These are phyloP conservation scores for Yamadazyma dendronema DNA, from an alignment of 1,139 yeast genomes.

Conservation along the genomic window DNA sequence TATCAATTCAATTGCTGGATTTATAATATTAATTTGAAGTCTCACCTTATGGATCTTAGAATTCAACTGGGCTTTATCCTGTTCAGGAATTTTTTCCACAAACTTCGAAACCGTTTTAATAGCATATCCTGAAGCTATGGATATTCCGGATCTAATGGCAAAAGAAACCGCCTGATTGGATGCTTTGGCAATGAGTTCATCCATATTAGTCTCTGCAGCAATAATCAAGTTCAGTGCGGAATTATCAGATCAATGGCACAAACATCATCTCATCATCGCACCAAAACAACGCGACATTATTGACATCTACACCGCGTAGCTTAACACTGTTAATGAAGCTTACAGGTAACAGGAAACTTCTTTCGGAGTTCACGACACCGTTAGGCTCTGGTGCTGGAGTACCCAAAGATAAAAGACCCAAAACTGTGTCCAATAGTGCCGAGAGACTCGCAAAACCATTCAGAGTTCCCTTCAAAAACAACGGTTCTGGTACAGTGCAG, in stretches of 20 bases:
- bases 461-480: constrained; percentile 39
- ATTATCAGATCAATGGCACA: not conserved
- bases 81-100: constrained; percentile 59
- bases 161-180: constrained; percentile 78
- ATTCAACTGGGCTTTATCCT: constrained; percentile 48
- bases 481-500: constrained; percentile 10
- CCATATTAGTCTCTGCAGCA: constrained; percentile 33
- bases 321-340: constrained; percentile 6
- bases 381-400: constrained; percentile 48
- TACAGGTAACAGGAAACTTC: constrained; percentile 24
- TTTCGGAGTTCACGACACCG: constrained; percentile 43
- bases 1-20: constrained; percentile 69
- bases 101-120: constrained; percentile 61
- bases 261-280: not conserved
- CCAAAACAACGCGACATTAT: not conserved
- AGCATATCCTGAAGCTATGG: constrained; percentile 75
- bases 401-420: constrained; percentile 41
- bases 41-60: constrained; percentile 46
- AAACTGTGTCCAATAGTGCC: constrained; percentile 34
- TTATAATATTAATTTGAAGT: constrained; percentile 60
- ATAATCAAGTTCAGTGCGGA: too few relatives aligned
- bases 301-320: not conserved
- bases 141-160: constrained; percentile 76
- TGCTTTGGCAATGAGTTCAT: constrained; percentile 53
- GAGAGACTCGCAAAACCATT: constrained; percentile 41